A percentile compares a stretch with the other conserved stretches of the same genome.
phyloP scores from a whole-genome alignment of 352 stramenopile genomes.

The Peronosclerospora sorghi region DNA sequence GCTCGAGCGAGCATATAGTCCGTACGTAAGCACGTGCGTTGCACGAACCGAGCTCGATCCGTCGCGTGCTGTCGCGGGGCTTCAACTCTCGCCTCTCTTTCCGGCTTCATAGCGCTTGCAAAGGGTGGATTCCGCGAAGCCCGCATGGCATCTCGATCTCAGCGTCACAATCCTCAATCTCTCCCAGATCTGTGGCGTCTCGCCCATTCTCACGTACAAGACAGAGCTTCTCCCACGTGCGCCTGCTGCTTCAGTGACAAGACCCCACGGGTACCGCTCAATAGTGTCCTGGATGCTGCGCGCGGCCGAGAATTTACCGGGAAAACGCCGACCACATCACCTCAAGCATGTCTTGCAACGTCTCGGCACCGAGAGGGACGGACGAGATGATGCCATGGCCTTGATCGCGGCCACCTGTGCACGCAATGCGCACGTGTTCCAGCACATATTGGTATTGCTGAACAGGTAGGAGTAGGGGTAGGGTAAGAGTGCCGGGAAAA shows the following conservation, averaged over 20 bases:
- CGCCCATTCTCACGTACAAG: constrained; percentile 58
- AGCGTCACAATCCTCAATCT: constrained; percentile 64
- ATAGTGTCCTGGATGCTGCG: constrained; percentile 55
- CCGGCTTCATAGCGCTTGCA: constrained; percentile 29
- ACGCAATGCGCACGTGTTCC: constrained; percentile 44
- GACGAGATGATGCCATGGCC: constrained; percentile 7
- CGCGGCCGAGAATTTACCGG: constrained; percentile 25
- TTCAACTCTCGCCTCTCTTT: constrained; percentile 38
- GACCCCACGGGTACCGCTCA: too few relatives aligned
- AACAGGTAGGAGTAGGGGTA: too few relatives aligned
- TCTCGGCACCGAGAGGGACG: constrained; percentile 15
- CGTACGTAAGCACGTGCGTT: constrained; percentile 70
- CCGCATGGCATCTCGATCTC: constrained; percentile 48
- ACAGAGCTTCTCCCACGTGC: constrained; percentile 25
- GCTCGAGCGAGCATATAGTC: too few relatives aligned
- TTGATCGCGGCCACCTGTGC: constrained; percentile 32
- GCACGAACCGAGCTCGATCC: constrained; percentile 53
- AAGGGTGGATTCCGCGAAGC: constrained; percentile 30
- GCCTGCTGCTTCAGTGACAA: too few relatives aligned
- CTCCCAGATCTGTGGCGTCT: constrained; percentile 65
- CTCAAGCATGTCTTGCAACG: constrained; percentile 35
- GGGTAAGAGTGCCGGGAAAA: too few relatives aligned
- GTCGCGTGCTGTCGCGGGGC: constrained; percentile 18
- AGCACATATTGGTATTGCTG: too few relatives aligned
- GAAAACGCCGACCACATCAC: constrained; percentile 23